Conservation (phyloP, 2,329 filamentous ascomycete species). For the Botrytis aclada region DNA sequence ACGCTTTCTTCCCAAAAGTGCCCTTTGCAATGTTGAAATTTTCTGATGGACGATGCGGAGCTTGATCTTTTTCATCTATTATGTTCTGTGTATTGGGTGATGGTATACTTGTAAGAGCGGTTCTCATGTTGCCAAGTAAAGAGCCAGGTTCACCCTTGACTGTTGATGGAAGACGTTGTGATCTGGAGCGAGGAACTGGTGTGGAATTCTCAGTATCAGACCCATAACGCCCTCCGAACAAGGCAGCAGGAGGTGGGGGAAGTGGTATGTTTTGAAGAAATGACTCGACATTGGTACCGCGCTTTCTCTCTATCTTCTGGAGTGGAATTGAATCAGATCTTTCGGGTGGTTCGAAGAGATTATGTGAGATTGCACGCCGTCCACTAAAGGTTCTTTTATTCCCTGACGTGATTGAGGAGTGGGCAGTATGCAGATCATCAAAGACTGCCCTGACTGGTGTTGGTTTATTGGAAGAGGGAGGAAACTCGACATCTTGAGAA, state of each 20-base stretch:
- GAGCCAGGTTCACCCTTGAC: background rate
- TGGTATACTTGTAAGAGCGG: constrained; percentile 10
- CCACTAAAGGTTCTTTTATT: constrained; percentile 23
- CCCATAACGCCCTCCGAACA: constrained; percentile 10
- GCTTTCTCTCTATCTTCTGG: constrained; percentile 21
- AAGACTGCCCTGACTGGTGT: constrained; percentile 32
- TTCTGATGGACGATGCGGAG: constrained; percentile 14
- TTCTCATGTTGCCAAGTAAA: constrained; percentile 17
- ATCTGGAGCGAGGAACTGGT: constrained; percentile 7
- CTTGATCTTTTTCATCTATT: background rate
- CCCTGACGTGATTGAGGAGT: constrained; percentile 35
- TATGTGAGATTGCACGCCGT: constrained; percentile 12
- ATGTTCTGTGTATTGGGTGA: constrained; percentile 16
- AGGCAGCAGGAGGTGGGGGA: constrained; percentile 21
- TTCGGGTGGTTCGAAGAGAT: constrained; percentile 16
- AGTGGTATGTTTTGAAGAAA: constrained; percentile 22
- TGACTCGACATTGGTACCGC: constrained; percentile 13
- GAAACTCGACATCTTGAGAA: constrained; percentile 3
- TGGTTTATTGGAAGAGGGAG: constrained; percentile 18
- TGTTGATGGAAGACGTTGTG: constrained; percentile 6
- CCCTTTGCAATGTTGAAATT: background rate
- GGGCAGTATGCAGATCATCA: constrained; percentile 32
- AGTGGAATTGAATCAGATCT: constrained; percentile 29
- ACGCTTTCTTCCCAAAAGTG: constrained; percentile 2
- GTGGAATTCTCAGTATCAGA: constrained; percentile 8